Percentiles rank a stretch among this genome's conserved stretches.
Conservation (phyloP, 495 filamentous ascomycete genomes). For the Xylaria telfairii region DNA sequence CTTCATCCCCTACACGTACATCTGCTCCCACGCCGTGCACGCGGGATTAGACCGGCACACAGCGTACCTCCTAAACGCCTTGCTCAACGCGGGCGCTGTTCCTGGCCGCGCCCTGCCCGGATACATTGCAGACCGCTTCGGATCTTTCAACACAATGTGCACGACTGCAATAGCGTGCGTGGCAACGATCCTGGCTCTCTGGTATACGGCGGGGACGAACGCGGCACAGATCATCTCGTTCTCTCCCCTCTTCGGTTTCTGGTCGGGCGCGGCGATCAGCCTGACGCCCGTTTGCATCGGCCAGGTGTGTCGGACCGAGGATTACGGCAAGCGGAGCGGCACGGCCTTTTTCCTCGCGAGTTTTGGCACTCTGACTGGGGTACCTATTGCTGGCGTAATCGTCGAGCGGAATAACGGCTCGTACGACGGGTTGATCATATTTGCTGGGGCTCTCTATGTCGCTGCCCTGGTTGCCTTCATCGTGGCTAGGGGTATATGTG, state of each 20-base stretch:
- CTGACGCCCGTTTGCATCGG: conserved; percentile 89
- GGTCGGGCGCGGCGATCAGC: conserved; percentile 82
- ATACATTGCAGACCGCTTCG: conserved; percentile 70
- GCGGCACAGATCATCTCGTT: conserved; percentile 72
- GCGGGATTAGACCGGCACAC: conserved; percentile 59
- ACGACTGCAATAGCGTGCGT: conserved; percentile 67
- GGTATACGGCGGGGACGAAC: conserved; percentile 72
- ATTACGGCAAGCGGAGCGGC: conserved; percentile 85
- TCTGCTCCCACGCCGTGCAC: conserved; percentile 31
- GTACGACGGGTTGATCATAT: conserved; percentile 65
- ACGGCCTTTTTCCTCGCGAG: conserved; percentile 89
- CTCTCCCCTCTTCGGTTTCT: conserved; percentile 81
- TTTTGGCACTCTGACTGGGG: conserved; percentile 84
- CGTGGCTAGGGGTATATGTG: conserved; percentile 18
- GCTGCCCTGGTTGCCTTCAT: conserved; percentile 20
- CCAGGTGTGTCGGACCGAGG: conserved; percentile 83
- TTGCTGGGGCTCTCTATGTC: conserved; percentile 48
- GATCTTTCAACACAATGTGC: conserved; percentile 58
- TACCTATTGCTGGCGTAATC: conserved; percentile 85
- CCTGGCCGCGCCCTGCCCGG: conserved; percentile 76
- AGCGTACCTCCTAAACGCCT: conserved; percentile 66
- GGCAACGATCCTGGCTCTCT: conserved; percentile 73
- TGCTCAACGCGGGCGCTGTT: conserved; percentile 62
- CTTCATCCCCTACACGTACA: conserved; percentile 45
- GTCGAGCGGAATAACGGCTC: conserved; percentile 52